These are phyloP conservation scores for Litsea cubeba DNA, from an alignment of 164 flowering plant genomes.

Conservation along the genomic window DNA sequence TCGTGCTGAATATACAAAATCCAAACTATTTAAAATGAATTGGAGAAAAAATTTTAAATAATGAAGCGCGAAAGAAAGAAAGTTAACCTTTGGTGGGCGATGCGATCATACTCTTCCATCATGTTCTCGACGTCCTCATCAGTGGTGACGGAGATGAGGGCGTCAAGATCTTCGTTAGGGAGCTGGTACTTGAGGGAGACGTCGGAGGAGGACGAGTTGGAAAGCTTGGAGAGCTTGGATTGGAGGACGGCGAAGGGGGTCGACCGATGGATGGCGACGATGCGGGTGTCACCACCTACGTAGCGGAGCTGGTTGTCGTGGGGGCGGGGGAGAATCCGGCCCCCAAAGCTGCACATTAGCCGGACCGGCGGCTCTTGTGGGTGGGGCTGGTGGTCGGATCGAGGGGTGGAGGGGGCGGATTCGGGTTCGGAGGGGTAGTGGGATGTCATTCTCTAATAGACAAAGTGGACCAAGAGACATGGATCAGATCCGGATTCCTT, in stretches of 20 bases:
- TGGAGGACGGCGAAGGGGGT: conserved; percentile 47
- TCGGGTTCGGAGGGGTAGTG: conserved; percentile 42
- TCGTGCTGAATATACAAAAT: conserved; percentile 11
- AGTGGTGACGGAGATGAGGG: conserved; percentile 73
- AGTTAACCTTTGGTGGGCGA: conserved; percentile 14
- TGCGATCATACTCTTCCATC: conserved; percentile 90
- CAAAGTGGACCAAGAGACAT: not conserved
- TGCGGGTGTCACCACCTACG: conserved; percentile 94
- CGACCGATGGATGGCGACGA: conserved; percentile 64
- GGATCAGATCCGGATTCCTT: not conserved
- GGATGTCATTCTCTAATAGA: conserved; percentile 20
- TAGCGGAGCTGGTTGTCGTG: conserved; percentile 95
- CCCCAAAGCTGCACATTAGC: conserved; percentile 96
- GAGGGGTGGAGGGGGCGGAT: conserved; percentile 26
- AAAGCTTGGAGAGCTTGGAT: conserved; percentile 55
- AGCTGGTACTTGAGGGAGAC: conserved; percentile 82
- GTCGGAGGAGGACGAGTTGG: conserved; percentile 28
- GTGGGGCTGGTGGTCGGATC: conserved; percentile 15
- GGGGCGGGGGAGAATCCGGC: conserved; percentile 88
- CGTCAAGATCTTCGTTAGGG: conserved; percentile 92
- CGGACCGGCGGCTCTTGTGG: conserved; percentile 36
- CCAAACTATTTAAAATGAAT: too few relatives aligned
- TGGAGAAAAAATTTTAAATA: too few relatives aligned
- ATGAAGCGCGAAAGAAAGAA: too few relatives aligned
- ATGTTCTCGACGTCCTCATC: conserved; percentile 94